phyloP scores from a whole-genome alignment of 139 green algal species.

The Zygnema cylindricum region DNA sequence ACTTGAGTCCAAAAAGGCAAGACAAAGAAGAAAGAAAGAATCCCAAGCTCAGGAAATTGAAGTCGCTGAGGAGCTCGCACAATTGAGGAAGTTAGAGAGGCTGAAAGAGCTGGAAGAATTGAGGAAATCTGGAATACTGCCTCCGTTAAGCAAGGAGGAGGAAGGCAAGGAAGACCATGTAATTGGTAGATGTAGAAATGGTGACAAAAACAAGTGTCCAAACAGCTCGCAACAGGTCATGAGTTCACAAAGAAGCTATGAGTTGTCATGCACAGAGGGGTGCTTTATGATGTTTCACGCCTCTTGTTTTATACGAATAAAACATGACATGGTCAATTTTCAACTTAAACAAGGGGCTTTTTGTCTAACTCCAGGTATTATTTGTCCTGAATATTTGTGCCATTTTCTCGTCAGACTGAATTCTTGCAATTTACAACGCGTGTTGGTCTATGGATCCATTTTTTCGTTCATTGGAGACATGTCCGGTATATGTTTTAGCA shows the following conservation, averaged over 20 bases:
- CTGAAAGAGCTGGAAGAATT: not conserved
- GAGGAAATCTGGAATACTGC: not conserved
- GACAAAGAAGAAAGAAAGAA: not conserved
- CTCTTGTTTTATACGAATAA: not conserved
- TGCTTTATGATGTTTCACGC: not conserved
- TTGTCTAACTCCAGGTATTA: not conserved
- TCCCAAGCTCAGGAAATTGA: not conserved
- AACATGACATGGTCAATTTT: not conserved
- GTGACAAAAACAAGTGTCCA: not conserved
- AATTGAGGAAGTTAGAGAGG: not conserved
- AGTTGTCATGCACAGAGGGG: not conserved
- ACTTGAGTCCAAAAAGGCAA: too few relatives aligned
- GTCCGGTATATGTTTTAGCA: too few relatives aligned
- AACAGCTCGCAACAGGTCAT: not conserved
- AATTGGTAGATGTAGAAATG: not conserved
- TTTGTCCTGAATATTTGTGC: too few relatives aligned
- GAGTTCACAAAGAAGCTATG: not conserved
- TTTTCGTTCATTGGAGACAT: too few relatives aligned
- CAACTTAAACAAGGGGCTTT: not conserved
- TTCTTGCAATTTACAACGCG: too few relatives aligned
- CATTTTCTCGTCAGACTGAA: too few relatives aligned
- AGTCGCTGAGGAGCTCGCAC: not conserved
- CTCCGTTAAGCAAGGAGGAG: not conserved
- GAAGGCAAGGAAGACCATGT: not conserved
- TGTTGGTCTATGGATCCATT: too few relatives aligned